Evolutionary conservation across 371 early-diverging fungal genomes (phyloP).

Genomic region (Basidiobolus heterosporus): DNA sequence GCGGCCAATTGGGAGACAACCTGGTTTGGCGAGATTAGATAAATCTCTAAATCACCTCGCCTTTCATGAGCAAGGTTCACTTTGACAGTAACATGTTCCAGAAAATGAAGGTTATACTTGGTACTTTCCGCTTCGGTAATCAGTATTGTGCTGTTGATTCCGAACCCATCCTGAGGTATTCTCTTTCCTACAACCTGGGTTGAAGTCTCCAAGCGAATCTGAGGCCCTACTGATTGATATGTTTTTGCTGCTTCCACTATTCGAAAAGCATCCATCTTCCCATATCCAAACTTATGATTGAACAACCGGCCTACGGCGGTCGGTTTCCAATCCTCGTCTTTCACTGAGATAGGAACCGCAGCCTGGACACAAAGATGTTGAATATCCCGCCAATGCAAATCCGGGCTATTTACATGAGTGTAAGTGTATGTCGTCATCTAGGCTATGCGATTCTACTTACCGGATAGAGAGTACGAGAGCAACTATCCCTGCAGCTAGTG

Average conservation of each 20-base stretch:
- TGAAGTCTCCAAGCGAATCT: conserved; percentile 28
- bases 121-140: conserved; percentile 26
- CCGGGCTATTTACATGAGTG: conserved; percentile 23
- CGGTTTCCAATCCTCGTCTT: conserved; percentile 39
- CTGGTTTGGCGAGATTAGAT: conserved; percentile 52
- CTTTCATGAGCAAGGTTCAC: conserved; percentile 59
- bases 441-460: too few species aligned
- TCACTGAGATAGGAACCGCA: conserved; percentile 53
- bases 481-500: conserved; percentile 78
- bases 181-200: conserved; percentile 20
- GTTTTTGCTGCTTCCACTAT: conserved; percentile 66
- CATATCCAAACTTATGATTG: conserved; percentile 84
- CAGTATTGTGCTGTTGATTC: conserved; percentile 17
- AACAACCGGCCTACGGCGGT: conserved; percentile 47
- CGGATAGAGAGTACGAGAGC: conserved; percentile 52
- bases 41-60: conserved; percentile 68
- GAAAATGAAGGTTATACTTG: conserved; percentile 22
- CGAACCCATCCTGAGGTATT: conserved; percentile 33
- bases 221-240: conserved; percentile 40
- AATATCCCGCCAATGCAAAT: conserved; percentile 82
- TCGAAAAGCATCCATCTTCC: conserved; percentile 68
- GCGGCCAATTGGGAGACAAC: conserved; percentile 51
- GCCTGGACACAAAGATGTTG: conserved; percentile 68
- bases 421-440: too few species aligned
- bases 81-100: conserved; percentile 83